These are phyloP conservation scores for Botrytis paeoniae DNA, from an alignment of 2,329 filamentous ascomycete genomes.

Conservation along the genomic window DNA sequence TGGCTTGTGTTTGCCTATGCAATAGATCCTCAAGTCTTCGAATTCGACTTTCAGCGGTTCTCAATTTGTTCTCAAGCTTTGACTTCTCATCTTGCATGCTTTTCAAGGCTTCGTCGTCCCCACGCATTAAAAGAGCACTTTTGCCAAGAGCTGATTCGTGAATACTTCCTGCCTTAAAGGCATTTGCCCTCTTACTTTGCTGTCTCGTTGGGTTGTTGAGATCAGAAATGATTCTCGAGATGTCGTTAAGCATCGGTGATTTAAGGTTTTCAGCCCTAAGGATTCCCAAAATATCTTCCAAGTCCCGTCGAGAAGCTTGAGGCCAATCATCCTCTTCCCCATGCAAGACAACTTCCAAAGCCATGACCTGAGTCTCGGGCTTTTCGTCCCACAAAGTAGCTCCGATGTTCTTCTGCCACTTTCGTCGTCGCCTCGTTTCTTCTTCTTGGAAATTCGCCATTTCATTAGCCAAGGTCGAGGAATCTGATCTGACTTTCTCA, in stretches of 20 bases:
- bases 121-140: slow-evolving; percentile 78
- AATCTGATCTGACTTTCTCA: slow-evolving; percentile 85
- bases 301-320: slow-evolving; percentile 67
- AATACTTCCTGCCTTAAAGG: slow-evolving; percentile 94
- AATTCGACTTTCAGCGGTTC: slow-evolving; percentile 84
- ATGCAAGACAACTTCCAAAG: slow-evolving; percentile 80
- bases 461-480: slow-evolving; percentile 84
- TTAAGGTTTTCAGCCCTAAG: slow-evolving; percentile 66
- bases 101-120: slow-evolving; percentile 78
- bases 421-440: slow-evolving; percentile 81
- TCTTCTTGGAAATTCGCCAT: slow-evolving; percentile 91
- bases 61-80: slow-evolving; percentile 69
- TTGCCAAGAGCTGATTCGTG: slow-evolving; percentile 87
- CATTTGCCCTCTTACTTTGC: slow-evolving; percentile 81
- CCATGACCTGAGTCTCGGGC: slow-evolving; percentile 66
- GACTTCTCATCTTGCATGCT: slow-evolving; percentile 80
- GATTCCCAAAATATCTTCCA: slow-evolving; percentile 68
- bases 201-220: slow-evolving; percentile 80
- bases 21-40: slow-evolving; percentile 88
- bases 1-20: slow-evolving; percentile 71
- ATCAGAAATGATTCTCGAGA: slow-evolving; percentile 74
- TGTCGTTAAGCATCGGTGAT: slow-evolving; percentile 63
- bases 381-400: slow-evolving; percentile 63
- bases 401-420: slow-evolving; percentile 85
- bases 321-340: slow-evolving; percentile 83